These are phyloP conservation scores for Jackrogersella multiformis DNA, from an alignment of 495 filamentous ascomycete genomes.

Conservation along the genomic window DNA sequence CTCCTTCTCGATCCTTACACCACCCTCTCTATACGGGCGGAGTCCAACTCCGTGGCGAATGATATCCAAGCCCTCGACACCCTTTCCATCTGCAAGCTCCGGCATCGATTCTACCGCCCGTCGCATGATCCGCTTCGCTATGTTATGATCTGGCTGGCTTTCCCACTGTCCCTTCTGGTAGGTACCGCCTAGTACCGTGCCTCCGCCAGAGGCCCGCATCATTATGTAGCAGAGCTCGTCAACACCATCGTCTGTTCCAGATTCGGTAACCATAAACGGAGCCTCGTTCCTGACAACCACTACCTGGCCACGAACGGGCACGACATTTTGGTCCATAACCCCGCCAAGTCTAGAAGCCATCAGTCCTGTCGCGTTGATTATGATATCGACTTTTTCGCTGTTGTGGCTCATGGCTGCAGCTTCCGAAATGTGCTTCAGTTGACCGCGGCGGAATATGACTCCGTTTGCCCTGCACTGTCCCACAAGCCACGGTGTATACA, in stretches of 20 bases:
- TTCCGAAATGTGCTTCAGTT: slow-evolving; percentile 74
- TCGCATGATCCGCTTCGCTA: slow-evolving; percentile 89
- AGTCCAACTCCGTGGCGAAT: slow-evolving; percentile 90
- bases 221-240: slow-evolving; percentile 91
- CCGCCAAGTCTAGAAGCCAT: slow-evolving; percentile 78
- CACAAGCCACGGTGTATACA: slow-evolving; percentile 87
- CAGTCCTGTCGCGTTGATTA: slow-evolving; percentile 91
- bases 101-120: slow-evolving; percentile 77
- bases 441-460: slow-evolving; percentile 67
- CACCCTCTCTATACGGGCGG: slow-evolving; percentile 77
- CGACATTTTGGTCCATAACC: slow-evolving; percentile 77
- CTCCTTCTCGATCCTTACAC: slow-evolving; percentile 86
- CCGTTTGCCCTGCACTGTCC: slow-evolving; percentile 78
- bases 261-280: slow-evolving; percentile 71
- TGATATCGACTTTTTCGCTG: slow-evolving; percentile 68
- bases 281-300: slow-evolving; percentile 88
- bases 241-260: slow-evolving; percentile 81
- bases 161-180: slow-evolving; percentile 90
- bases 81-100: slow-evolving; percentile 76
- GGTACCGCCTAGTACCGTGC: slow-evolving; percentile 86
- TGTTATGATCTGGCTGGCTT: slow-evolving; percentile 77
- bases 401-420: slow-evolving; percentile 71
- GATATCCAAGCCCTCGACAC: slow-evolving; percentile 81
- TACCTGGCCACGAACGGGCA: slow-evolving; percentile 85
- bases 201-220: slow-evolving; percentile 81